Base-by-base conservation (phyloP, 208 protist species). In the Porcisia hertigi region DNA sequence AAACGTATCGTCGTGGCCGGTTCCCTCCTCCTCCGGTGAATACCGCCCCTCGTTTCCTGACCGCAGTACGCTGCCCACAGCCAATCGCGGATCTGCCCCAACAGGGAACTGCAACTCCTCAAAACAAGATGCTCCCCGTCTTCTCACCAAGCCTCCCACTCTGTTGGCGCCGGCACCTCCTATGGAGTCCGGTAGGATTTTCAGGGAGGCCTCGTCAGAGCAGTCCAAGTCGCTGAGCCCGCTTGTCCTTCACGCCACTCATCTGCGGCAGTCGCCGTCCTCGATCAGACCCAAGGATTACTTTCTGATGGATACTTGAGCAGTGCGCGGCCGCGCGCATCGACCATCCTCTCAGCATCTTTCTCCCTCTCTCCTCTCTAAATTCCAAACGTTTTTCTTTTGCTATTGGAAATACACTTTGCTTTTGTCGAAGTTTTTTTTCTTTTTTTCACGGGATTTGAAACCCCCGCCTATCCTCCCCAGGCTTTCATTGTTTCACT, bases 221-320 rank as follows among this genome's bases (percentile, higher is more conserved):
- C 18, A 8, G 11, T 43, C 66, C 34, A 69, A 73, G 43, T 59
- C 72, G 20, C 73, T 85, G 30, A 45, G 71, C 12, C 81, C 81
- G 3, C 81, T 85, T 12, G 69, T 80, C 36, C 64, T 82, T 59
- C 73, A 72, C 49, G 73, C 73, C 34, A 8, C 1, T 69, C 57
- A 0, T 30, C 65, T n/a, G 47, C 47, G 25, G 49, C n/a, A n/a
- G 52, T 57, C 34, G 9, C 7, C 18, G 9, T 11, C 20, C 2
- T 36, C 3, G 34, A n/a, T 1, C 47, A 67, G 30, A 74, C 79
- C 63, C 49, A 77, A 76, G 25, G 66, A 71, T 39, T 73, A 65
- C 30, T 82, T 85, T 52, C 18, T 74, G n/a, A 59, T 77, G 52
- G 59, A 63, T 34, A 47, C 45, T n/a, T 77, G 39, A 75, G 47